phyloP scores from a whole-genome alignment of 805 yeast genomes.

The Barnettozyma sucrosica region DNA sequence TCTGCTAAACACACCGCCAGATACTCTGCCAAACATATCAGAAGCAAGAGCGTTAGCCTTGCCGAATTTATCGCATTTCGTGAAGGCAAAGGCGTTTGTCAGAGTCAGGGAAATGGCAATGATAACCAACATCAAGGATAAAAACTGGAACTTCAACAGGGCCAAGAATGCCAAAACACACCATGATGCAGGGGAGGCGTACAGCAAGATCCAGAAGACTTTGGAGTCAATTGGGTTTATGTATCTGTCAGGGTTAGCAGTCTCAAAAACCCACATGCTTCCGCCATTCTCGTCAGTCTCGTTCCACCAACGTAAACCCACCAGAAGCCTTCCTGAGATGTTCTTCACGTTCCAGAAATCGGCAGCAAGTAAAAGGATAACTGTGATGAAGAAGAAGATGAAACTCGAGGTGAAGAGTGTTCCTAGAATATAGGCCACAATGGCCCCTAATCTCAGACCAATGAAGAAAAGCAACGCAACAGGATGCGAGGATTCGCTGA shows the following conservation, averaged over 20 bases:
- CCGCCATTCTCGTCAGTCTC: constrained; percentile 55
- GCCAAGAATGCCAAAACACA: constrained; percentile 68
- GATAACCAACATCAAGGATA: constrained; percentile 54
- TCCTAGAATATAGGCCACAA: constrained; percentile 67
- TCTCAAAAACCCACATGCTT: constrained; percentile 75
- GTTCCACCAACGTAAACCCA: constrained; percentile 97
- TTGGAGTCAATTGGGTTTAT: constrained; percentile 91
- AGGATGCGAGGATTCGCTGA: constrained; percentile 76
- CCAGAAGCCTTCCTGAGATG: constrained; percentile 82
- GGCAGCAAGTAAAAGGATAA: constrained; percentile 71
- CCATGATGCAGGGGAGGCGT: constrained; percentile 77
- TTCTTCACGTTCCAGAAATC: constrained; percentile 95
- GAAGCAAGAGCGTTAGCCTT: constrained; percentile 67
- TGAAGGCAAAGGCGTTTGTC: constrained; percentile 85
- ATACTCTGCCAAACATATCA: constrained; percentile 48
- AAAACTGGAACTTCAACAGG: constrained; percentile 66
- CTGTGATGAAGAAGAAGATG: constrained; percentile 71
- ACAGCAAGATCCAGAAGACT: constrained; percentile 78
- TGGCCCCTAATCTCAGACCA: constrained; percentile 55
- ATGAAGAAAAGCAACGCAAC: constrained; percentile 65
- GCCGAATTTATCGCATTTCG: constrained; percentile 88
- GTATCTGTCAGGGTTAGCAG: constrained; percentile 63
- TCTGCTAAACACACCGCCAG: constrained; percentile 41
- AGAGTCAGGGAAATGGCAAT: constrained; percentile 68
- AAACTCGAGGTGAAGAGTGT: constrained; percentile 58